phyloP scores from a whole-genome alignment of 768 basidiomycete genomes.

The Mrakia blollopis region DNA sequence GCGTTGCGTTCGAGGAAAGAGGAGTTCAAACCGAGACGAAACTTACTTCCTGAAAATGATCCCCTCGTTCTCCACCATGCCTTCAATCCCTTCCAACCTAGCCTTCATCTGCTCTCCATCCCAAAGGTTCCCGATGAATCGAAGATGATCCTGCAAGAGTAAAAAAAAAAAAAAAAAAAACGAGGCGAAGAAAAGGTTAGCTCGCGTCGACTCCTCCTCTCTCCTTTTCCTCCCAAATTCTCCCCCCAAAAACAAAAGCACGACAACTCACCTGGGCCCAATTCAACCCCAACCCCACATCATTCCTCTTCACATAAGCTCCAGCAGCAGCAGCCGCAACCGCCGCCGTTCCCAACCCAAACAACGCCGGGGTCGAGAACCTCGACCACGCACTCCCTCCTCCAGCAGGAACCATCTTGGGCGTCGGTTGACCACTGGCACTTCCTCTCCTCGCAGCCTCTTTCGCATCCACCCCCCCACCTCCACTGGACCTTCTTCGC shows the following conservation, averaged over 20 bases:
- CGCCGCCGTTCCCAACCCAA: constrained; percentile 27
- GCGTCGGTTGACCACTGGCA: constrained; percentile 25
- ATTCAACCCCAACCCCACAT: constrained; percentile 15
- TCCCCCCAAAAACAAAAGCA: too few relatives aligned
- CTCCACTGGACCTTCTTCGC: neutral
- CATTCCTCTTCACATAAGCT: constrained; percentile 32
- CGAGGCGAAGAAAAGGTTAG: too few relatives aligned
- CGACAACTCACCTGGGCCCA: constrained; percentile 30
- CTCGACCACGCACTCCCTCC: constrained; percentile 12
- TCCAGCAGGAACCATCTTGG: constrained; percentile 1
- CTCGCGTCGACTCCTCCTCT: neutral
- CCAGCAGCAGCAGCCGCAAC: constrained; percentile 29
- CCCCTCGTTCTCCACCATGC: constrained; percentile 57
- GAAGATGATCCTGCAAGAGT: constrained; percentile 64
- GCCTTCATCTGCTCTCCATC: constrained; percentile 59
- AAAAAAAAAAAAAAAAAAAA: neutral
- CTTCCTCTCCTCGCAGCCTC: neutral
- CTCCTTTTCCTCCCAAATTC: neutral
- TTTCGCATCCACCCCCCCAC: too few relatives aligned
- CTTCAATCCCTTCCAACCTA: constrained; percentile 61
- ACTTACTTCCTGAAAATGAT: constrained; percentile 70
- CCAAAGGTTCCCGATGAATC: constrained; percentile 82
- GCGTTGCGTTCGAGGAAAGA: too few relatives aligned
- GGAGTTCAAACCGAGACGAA: neutral
- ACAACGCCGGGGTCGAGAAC: constrained; percentile 22